Conservation (phyloP, 2,329 filamentous ascomycete genomes). For the Tolypocladium album region DNA sequence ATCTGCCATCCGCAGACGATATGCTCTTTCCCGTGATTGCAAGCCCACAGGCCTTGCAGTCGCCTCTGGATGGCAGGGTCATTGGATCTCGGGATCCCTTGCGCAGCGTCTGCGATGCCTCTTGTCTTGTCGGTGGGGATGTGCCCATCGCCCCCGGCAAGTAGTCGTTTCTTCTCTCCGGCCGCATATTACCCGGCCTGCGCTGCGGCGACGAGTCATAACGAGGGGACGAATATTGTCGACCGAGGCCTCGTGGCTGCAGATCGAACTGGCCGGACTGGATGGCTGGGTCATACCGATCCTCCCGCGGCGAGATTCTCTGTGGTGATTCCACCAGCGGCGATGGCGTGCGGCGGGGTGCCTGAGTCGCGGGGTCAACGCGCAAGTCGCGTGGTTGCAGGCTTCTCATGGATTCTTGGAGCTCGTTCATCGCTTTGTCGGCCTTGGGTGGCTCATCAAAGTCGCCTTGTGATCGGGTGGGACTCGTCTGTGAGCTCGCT, state of each 20-base stretch:
- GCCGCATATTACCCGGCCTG: not conserved
- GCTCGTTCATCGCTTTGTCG: conserved; percentile 43
- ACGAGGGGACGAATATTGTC: conserved; percentile 4
- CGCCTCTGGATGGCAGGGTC: conserved; percentile 47
- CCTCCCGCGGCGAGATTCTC: conserved; percentile 12
- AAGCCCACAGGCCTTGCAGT: conserved; percentile 72
- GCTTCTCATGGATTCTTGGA: conserved; percentile 38
- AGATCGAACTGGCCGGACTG: conserved; percentile 8
- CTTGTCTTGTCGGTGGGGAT: not conserved
- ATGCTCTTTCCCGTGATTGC: conserved; percentile 84
- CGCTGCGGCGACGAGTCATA: conserved; percentile 1
- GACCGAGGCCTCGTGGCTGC: conserved; percentile 3
- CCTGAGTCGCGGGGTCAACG: conserved; percentile 21
- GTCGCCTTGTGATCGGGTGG: conserved; percentile 25
- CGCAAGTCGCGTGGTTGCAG: conserved; percentile 16
- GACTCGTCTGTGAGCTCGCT: conserved; percentile 47
- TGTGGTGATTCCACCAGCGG: conserved; percentile 17
- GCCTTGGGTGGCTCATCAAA: conserved; percentile 16
- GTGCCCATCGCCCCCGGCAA: not conserved
- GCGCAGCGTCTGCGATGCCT: conserved; percentile 11
- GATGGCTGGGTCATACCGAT: conserved; percentile 11
- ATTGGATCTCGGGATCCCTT: conserved; percentile 28
- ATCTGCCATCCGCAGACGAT: conserved; percentile 81
- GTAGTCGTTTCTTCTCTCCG: not conserved
- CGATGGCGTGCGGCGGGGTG: conserved; percentile 11